These are phyloP conservation scores for Zygoascus ofunaensis DNA, from an alignment of 805 yeast genomes.

Conservation along the genomic window DNA sequence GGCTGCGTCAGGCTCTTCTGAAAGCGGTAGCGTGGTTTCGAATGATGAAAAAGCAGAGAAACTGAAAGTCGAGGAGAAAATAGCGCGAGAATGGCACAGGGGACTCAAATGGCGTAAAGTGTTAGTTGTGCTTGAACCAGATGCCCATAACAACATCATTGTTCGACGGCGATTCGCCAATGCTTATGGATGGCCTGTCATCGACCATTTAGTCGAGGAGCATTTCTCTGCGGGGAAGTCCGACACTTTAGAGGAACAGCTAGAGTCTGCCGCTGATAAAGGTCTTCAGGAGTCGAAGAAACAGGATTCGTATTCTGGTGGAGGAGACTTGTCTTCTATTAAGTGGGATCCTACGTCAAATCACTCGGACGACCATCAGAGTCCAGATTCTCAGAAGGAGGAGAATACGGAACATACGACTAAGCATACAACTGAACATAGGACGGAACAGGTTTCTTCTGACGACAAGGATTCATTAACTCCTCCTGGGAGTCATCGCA, in stretches of 20 bases:
- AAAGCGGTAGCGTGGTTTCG: background rate
- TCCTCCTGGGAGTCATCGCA: background rate
- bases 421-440: background rate
- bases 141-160: constrained; percentile 88
- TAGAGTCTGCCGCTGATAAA: too few species aligned
- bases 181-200: constrained; percentile 91
- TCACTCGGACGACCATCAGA: too few species aligned
- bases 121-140: constrained; percentile 74
- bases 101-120: constrained; percentile 88
- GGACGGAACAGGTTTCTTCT: too few species aligned
- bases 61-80: constrained; percentile 53
- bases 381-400: background rate
- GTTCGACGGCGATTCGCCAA: constrained; percentile 85
- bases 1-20: background rate
- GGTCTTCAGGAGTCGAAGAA: background rate
- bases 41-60: constrained; percentile 23
- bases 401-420: background rate
- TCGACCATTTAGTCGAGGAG: constrained; percentile 66
- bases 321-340: constrained; percentile 12
- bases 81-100: constrained; percentile 83
- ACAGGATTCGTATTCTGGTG: background rate
- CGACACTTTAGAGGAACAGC: background rate
- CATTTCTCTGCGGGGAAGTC: constrained; percentile 38
- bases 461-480: background rate
- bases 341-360: background rate